Evolutionary conservation across 148 eudicot species (phyloP).

Genomic region (Chenopodium berlandieri): DNA sequence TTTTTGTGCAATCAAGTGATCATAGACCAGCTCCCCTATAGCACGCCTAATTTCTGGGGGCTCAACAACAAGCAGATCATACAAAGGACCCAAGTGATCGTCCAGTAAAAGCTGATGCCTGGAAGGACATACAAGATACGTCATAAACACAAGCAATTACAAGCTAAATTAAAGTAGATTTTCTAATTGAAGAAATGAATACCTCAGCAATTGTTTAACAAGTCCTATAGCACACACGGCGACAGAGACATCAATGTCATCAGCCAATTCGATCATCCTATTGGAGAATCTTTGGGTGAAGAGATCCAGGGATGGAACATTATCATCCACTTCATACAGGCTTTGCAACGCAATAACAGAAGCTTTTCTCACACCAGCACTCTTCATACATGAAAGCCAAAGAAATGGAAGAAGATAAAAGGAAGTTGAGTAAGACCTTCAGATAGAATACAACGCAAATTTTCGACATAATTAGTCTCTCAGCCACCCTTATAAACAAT

Average conservation of each 20-base stretch:
- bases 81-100: slow-evolving; percentile 87
- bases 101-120: slow-evolving; percentile 88
- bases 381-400: slow-evolving; percentile 41
- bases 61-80: slow-evolving; percentile 91
- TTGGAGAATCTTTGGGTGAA: slow-evolving; percentile 90
- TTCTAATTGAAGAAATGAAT: not conserved
- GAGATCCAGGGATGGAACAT: slow-evolving; percentile 92
- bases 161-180: not conserved
- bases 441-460: not conserved
- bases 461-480: not conserved
- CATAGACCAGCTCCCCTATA: slow-evolving; percentile 92
- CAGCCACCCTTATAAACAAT: not conserved
- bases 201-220: slow-evolving; percentile 88
- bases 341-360: slow-evolving; percentile 82
- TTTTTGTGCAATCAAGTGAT: slow-evolving; percentile 91
- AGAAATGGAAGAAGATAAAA: slow-evolving; percentile 6
- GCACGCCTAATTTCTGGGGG: slow-evolving; percentile 98
- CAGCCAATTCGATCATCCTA: slow-evolving; percentile 97
- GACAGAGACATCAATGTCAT: slow-evolving; percentile 89
- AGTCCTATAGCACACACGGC: slow-evolving; percentile 96
- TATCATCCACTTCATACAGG: slow-evolving; percentile 92
- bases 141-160: slow-evolving; percentile 18
- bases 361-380: slow-evolving; percentile 91
- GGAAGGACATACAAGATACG: slow-evolving; percentile 34
- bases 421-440: slow-evolving; percentile 10